Base-by-base conservation (phyloP, 1,139 yeast genomes). In the Diutina mesorugosa region DNA sequence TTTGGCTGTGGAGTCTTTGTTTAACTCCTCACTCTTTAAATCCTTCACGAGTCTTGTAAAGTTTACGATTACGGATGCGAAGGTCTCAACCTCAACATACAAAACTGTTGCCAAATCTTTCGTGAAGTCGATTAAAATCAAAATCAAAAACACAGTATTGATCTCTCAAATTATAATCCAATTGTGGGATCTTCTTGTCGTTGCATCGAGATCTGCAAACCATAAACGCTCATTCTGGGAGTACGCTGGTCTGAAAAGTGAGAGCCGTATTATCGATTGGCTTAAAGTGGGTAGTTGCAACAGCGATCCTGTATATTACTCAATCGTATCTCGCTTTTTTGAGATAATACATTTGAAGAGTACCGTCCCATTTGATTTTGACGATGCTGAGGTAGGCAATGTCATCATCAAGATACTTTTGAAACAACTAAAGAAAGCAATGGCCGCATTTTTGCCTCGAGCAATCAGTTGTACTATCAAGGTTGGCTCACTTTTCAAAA, bases 151-250 rank as follows among this genome's bases (percentile, higher is more conserved):
- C 26, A 73, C 0, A 66, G 71, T 51, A 62, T 79, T 2, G 61
- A 79, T 1, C 78, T 77, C 60, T 72, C 85, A 0, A 62, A 61
- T 79, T 1, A 68, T 83, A 1, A 63, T 83, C 1, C 77, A 78
- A 32, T 75, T 84, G 12, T 66, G 86, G 66, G 75, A 77, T 18
- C 73, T 72, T 58, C 48, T 62, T 28, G 18, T 45, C n/a, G 52
- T 58, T 18, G 55, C 57, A 18, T 55, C 51, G 58, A 61, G 56
- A 61, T 60, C 62, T 58, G 70, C 58, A 29, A 65, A 65, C 55
- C 62, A 72, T 30, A 74, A 73, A 60, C 75, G 71, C 59, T 75
- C 76, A 10, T 72, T 85, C 56, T 84, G 89, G 85, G 69, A 74
- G 12, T 70, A 73, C 45, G 84, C 79, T 64, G 71, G 77, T 64